Evolutionary conservation across 129 eudicot species (phyloP).

Genomic region (Apium graveolens): DNA sequence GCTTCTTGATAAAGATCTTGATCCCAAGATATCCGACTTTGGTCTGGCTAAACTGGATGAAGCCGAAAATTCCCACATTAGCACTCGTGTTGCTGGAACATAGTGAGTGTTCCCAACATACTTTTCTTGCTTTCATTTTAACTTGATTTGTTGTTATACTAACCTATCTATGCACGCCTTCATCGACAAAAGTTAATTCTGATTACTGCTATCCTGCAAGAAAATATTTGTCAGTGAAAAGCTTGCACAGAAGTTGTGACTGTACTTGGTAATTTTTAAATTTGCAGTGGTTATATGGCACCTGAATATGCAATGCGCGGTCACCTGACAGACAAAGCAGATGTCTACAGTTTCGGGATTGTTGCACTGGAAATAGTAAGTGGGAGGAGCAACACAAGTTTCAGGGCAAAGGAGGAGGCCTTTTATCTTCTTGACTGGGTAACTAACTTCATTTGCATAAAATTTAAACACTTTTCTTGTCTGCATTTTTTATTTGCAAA

Average conservation of each 20-base stretch:
- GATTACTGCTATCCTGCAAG: not conserved
- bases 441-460: conserved; percentile 14
- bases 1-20: conserved; percentile 38
- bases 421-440: conserved; percentile 49
- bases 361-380: conserved; percentile 40
- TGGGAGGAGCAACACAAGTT: conserved; percentile 39
- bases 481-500: not conserved
- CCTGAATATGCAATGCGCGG: conserved; percentile 65
- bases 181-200: not conserved
- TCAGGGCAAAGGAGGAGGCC: conserved; percentile 19
- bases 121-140: too few species aligned
- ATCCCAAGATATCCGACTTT: conserved; percentile 52
- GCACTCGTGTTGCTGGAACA: conserved; percentile 59
- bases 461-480: not conserved
- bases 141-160: not conserved
- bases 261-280: not conserved
- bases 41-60: conserved; percentile 56
- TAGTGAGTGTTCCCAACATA: too few species aligned
- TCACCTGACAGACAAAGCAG: conserved; percentile 49
- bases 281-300: conserved; percentile 52
- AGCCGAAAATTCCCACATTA: conserved; percentile 47
- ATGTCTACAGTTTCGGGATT: conserved; percentile 55
- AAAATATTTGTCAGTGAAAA: not conserved
- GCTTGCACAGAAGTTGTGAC: not conserved
- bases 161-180: not conserved